phyloP scores from a whole-genome alignment of 2,329 filamentous ascomycete species.

The Cladosporium sp. region DNA sequence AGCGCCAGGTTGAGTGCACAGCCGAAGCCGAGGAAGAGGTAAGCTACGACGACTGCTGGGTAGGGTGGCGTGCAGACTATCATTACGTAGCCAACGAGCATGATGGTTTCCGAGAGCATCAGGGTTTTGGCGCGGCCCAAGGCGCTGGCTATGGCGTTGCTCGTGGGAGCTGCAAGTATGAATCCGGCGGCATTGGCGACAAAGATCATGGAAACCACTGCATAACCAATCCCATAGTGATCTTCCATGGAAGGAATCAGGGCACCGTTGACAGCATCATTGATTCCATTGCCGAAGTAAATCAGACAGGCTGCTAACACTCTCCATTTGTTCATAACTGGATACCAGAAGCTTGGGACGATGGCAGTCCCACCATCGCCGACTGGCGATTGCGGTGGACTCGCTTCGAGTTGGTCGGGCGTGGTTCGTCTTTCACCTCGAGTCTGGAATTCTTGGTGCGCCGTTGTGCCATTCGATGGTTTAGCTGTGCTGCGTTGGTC shows the following conservation, averaged over 20 bases:
- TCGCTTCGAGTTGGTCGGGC: constrained; percentile 55
- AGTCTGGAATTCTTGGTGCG: constrained; percentile 24
- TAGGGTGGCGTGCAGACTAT: constrained; percentile 72
- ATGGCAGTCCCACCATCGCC: constrained; percentile 47
- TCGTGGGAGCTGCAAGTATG: constrained; percentile 69
- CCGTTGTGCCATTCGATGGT: background rate
- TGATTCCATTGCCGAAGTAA: constrained; percentile 70
- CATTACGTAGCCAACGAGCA: constrained; percentile 64
- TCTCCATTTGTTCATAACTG: constrained; percentile 69
- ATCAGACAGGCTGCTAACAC: constrained; percentile 65
- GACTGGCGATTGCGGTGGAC: constrained; percentile 53
- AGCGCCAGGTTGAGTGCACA: constrained; percentile 55
- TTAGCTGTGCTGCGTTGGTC: constrained; percentile 3
- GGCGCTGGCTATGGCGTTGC: constrained; percentile 63
- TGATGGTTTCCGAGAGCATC: constrained; percentile 58
- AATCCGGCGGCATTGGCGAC: constrained; percentile 76
- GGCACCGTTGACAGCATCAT: constrained; percentile 70
- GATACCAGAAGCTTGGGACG: constrained; percentile 60
- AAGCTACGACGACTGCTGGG: constrained; percentile 60
- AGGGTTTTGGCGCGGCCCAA: constrained; percentile 68
- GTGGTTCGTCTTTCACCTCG: constrained; percentile 32
- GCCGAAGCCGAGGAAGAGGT: constrained; percentile 63
- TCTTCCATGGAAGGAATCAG: constrained; percentile 79
- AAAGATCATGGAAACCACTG: constrained; percentile 79
- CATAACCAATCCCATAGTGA: constrained; percentile 75